These are phyloP conservation scores for Echeveria elegans DNA, from an alignment of 164 flowering plant genomes.

Conservation along the genomic window DNA sequence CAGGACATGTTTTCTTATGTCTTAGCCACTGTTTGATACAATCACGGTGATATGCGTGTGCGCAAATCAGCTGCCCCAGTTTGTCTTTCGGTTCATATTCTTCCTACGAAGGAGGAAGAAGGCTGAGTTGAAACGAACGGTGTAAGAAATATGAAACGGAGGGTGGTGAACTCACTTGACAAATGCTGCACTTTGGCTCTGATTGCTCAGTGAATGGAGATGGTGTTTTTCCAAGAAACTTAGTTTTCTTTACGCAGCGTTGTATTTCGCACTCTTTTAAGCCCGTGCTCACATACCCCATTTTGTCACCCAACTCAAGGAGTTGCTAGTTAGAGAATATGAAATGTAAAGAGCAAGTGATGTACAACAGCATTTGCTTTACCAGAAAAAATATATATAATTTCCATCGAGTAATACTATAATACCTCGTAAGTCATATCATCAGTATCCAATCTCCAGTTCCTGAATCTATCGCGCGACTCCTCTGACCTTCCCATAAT, in stretches of 20 bases:
- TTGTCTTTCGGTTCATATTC: slow-evolving; percentile 35
- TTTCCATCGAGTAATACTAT: no score
- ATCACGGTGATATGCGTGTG: slow-evolving; percentile 30
- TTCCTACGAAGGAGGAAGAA: slow-evolving; percentile 26
- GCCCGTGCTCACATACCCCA: slow-evolving; percentile 42
- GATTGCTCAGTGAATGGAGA: slow-evolving; percentile 8
- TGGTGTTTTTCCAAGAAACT: slow-evolving; percentile 9
- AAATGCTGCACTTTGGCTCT: slow-evolving; percentile 40
- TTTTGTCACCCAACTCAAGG: slow-evolving; percentile 36
- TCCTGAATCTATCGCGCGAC: slow-evolving; percentile 48
- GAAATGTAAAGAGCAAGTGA: not conserved
- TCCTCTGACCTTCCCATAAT: slow-evolving; percentile 55
- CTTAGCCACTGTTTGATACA: slow-evolving; percentile 42
- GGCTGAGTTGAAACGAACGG: no score
- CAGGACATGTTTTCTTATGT: slow-evolving; percentile 36
- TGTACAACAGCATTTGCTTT: not conserved
- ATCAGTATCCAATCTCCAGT: slow-evolving; percentile 79
- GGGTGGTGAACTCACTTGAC: slow-evolving; percentile 25
- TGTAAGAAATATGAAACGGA: not conserved
- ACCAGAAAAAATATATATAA: no score
- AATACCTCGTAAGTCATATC: slow-evolving; percentile 71
- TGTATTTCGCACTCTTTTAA: slow-evolving; percentile 32
- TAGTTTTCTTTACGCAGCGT: slow-evolving; percentile 20
- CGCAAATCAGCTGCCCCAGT: slow-evolving; percentile 34
- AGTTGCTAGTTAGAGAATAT: slow-evolving; percentile 27